Base-by-base conservation (phyloP, 805 yeast genomes). In the Suhomyces emberorum region DNA sequence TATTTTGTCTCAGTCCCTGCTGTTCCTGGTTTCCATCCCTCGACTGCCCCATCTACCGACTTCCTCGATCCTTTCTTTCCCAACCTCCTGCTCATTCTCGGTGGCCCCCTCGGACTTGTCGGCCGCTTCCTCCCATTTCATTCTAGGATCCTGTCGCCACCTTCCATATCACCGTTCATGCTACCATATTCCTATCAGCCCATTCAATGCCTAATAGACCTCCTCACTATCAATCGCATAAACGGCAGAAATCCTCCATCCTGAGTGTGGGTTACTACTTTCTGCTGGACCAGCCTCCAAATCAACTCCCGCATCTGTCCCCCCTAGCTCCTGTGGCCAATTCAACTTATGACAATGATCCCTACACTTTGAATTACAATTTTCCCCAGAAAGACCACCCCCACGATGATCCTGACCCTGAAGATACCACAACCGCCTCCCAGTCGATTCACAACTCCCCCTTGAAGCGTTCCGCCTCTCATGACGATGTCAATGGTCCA, bases 241-340 rank as follows among this genome's bases (percentile, higher is more conserved):
- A 63, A 44, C 65, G 69, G 36, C 68, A 61, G 49, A 63, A 63
- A 41, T 59, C 64, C 38, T 59, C 62, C 15, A 31, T 56, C 16
- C 59, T 52, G 60, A 59, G 52, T 43, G 43, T 51, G 7, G 55
- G 57, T 22, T 61, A 55, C 41, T 61, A 57, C 41, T 57, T 54
- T 39, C 46, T 18, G 18, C 29, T 8, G 17, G 44, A 41, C 22
- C 37, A 23, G 26, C 26, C 29, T 15, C n/a, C n/a, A n/a, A 29
- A 23, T 20, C 37, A 28, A 15, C 28, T 34, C 12, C 26, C 36
- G 14, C 43, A 35, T 15, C 35, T 30, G 14, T 27, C 30, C 10
- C 39, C 30, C 14, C 20, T 25, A 28, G 14, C 26, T 23, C 26
- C 7, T 20, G 8, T 9, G 22, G 22, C 22, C 9, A 20, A 9